A percentile compares a stretch with the other conserved stretches of the same genome.
Conservation (phyloP, 345 rosid genomes). For the Boechera divaricarpa region DNA sequence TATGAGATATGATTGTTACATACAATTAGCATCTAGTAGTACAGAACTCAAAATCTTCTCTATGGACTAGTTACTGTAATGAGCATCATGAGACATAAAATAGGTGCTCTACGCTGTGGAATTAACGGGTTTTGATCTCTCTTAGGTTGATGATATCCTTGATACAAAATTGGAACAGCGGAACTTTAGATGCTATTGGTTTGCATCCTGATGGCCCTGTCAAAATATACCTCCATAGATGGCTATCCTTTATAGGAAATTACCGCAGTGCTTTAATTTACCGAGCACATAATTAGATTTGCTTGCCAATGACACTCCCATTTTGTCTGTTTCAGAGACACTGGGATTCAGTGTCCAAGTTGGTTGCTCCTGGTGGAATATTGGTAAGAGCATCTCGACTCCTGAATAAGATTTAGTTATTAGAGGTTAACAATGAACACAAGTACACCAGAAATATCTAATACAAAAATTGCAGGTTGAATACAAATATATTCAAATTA, state of each 20-base stretch:
- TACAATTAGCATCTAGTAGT: not conserved
- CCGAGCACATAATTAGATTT: not conserved
- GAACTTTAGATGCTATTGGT: slow-evolving; percentile 96
- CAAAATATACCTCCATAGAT: slow-evolving; percentile 66
- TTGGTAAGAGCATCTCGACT: slow-evolving; percentile 56
- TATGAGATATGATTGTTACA: slow-evolving; percentile 6
- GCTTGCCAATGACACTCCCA: not conserved
- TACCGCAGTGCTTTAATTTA: not conserved
- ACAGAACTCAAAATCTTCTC: not conserved
- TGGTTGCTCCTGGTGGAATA: slow-evolving; percentile 83
- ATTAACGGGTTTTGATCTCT: slow-evolving; percentile 8
- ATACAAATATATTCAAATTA: no score
- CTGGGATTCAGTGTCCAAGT: slow-evolving; percentile 90
- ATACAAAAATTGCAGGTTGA: no score
- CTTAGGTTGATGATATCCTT: slow-evolving; percentile 89
- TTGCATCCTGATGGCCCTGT: slow-evolving; percentile 93
- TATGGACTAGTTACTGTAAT: slow-evolving; percentile 21
- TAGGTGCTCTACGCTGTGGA: not conserved
- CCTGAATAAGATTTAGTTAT: not conserved
- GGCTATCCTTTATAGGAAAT: not conserved
- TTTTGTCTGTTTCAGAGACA: slow-evolving; percentile 58
- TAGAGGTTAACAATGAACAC: not conserved
- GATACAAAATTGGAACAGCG: slow-evolving; percentile 77
- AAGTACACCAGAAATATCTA: no score
- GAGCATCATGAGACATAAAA: slow-evolving; percentile 3